Evolutionary conservation across 2,329 filamentous ascomycete genomes (phyloP).

Genomic region (Cladosporium sp.): DNA sequence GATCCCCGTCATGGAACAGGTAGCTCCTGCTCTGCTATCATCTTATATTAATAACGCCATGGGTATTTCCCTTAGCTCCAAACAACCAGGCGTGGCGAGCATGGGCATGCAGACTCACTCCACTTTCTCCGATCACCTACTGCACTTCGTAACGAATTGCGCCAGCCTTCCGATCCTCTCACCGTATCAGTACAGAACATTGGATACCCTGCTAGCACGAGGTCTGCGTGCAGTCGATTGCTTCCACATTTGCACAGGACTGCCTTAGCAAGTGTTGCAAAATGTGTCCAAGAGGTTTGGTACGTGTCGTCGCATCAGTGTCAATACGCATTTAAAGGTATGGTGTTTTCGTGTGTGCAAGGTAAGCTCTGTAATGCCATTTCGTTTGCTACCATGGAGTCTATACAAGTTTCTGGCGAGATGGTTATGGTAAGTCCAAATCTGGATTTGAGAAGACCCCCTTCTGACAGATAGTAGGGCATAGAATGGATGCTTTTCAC

Average conservation of each 20-base stretch:
- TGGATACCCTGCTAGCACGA: not conserved
- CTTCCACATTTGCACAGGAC: not conserved
- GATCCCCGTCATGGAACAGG: not conserved
- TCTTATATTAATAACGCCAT: slow-evolving; percentile 1
- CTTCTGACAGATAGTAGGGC: not conserved
- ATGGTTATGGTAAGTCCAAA: not conserved
- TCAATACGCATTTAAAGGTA: not conserved
- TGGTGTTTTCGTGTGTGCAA: not conserved
- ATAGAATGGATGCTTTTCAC: slow-evolving; percentile 5
- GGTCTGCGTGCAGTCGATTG: not conserved
- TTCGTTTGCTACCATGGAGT: not conserved
- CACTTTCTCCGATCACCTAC: not conserved
- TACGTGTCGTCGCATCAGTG: not conserved
- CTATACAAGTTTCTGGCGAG: not conserved
- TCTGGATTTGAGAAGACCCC: not conserved
- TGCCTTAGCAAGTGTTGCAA: not conserved
- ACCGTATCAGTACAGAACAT: not conserved
- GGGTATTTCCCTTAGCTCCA: not conserved
- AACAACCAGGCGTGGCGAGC: not conserved
- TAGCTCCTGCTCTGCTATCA: not conserved
- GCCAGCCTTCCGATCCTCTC: not conserved
- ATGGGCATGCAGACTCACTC: not conserved
- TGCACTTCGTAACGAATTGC: not conserved
- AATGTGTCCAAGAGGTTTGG: not conserved
- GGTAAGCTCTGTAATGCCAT: not conserved